Conservation (phyloP, 2,329 filamentous ascomycete species). For the Atkinsonella hypoxylon region DNA sequence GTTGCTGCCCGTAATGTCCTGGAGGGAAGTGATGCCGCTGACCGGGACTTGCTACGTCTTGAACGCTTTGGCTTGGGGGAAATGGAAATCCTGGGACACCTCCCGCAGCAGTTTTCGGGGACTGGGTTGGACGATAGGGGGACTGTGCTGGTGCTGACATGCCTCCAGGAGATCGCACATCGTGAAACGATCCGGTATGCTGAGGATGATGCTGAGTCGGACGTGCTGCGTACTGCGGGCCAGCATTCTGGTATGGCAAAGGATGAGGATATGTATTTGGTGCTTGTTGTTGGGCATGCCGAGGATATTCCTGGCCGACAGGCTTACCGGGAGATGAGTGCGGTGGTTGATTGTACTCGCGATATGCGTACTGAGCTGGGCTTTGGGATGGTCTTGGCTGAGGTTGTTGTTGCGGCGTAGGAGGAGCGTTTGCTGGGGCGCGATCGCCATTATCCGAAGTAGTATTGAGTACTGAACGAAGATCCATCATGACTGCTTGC, state of each 20-base stretch:
- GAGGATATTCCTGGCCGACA: slow-evolving; percentile 32
- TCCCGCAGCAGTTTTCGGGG: slow-evolving; percentile 25
- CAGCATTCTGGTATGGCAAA: slow-evolving; percentile 26
- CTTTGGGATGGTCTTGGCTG: slow-evolving; percentile 25
- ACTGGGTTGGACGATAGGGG: slow-evolving; percentile 38
- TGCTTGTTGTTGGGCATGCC: slow-evolving; percentile 18
- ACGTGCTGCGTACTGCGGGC: slow-evolving; percentile 29
- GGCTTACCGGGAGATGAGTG: slow-evolving; percentile 37
- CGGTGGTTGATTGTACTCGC: slow-evolving; percentile 33
- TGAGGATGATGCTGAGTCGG: slow-evolving; percentile 27
- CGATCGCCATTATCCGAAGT: slow-evolving; percentile 34
- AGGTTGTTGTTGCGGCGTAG: slow-evolving; percentile 21
- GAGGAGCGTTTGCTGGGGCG: slow-evolving; percentile 21
- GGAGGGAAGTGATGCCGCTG: slow-evolving; percentile 41
- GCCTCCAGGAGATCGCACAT: slow-evolving; percentile 37
- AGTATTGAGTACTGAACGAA: slow-evolving; percentile 40
- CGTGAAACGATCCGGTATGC: slow-evolving; percentile 29
- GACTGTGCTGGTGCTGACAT: slow-evolving; percentile 23
- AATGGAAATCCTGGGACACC: slow-evolving; percentile 39
- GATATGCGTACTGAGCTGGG: slow-evolving; percentile 33
- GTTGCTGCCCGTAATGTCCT: slow-evolving; percentile 25
- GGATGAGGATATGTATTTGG: slow-evolving; percentile 25
- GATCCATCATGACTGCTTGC: slow-evolving; percentile 31
- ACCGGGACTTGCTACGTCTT: slow-evolving; percentile 35
- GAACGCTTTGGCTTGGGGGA: slow-evolving; percentile 29